These are phyloP conservation scores for Mimosa pudica DNA, from an alignment of 306 rosid genomes.

Conservation along the genomic window DNA sequence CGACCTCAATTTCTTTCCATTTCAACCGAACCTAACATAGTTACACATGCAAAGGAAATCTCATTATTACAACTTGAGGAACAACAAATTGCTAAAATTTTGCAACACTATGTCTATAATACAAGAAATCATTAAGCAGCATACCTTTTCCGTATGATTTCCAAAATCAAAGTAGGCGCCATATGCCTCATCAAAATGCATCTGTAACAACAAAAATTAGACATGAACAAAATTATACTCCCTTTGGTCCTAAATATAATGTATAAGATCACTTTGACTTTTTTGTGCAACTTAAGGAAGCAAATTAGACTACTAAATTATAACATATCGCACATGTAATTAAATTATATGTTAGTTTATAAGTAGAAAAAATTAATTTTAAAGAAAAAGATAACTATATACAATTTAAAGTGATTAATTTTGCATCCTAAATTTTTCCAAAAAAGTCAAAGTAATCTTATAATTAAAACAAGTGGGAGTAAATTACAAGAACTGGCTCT, in stretches of 20 bases:
- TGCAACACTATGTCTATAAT: conserved; percentile 7
- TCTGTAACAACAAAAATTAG: conserved; percentile 58
- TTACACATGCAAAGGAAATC: conserved; percentile 34
- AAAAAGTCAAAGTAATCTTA: no score
- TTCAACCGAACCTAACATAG: conserved; percentile 69
- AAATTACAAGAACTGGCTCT: conserved; percentile 18
- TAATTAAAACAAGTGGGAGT: no score
- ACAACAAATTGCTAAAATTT: conserved; percentile 19
- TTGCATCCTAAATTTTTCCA: no score
- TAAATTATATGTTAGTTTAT: no score
- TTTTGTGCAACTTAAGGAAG: no score
- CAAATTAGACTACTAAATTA: no score
- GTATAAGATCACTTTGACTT: no score
- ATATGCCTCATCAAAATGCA: conserved; percentile 70
- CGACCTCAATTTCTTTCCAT: conserved; percentile 65
- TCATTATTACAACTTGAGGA: conserved; percentile 22
- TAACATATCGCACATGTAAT: no score
- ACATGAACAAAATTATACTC: conserved; percentile 1
- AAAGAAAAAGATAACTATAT: no score
- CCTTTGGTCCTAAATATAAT: no score
- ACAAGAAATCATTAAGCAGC: conserved; percentile 3
- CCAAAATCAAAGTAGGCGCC: conserved; percentile 94
- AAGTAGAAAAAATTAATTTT: no score
- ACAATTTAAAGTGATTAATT: no score
- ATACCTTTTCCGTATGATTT: conserved; percentile 95